These are phyloP conservation scores for Epichloe coenophiala DNA, from an alignment of 2,329 filamentous ascomycete genomes.

Conservation along the genomic window DNA sequence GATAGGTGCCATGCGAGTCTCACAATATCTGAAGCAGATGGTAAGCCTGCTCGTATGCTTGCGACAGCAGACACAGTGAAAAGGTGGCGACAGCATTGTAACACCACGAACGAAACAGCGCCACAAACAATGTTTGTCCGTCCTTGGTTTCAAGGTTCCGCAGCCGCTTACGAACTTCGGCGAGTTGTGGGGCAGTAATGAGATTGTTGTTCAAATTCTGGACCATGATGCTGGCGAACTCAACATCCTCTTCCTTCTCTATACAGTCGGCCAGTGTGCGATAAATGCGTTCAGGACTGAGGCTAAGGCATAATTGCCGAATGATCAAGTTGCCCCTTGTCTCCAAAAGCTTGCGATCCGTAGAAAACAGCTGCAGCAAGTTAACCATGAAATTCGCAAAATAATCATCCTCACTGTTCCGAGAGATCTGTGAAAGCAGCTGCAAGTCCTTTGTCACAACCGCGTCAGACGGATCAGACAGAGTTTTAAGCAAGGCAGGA, in stretches of 20 bases:
- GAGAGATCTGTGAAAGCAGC: slow-evolving; percentile 86
- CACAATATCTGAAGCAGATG: slow-evolving; percentile 92
- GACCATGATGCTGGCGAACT: slow-evolving; percentile 99
- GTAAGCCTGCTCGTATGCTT: slow-evolving; percentile 96
- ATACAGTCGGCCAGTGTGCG: slow-evolving; percentile 91
- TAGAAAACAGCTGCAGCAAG: slow-evolving; percentile 86
- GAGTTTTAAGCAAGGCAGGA: slow-evolving; percentile 84
- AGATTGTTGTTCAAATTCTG: slow-evolving; percentile 98
- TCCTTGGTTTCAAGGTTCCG: slow-evolving; percentile 89
- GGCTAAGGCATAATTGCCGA: slow-evolving; percentile 78
- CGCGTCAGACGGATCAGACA: slow-evolving; percentile 88
- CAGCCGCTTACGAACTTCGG: slow-evolving; percentile 78
- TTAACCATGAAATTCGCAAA: slow-evolving; percentile 98
- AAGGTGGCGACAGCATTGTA: slow-evolving; percentile 98
- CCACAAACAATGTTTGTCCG: slow-evolving; percentile 88
- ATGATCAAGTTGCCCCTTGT: slow-evolving; percentile 93
- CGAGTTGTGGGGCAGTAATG: slow-evolving; percentile 88
- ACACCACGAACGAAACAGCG: slow-evolving; percentile 92
- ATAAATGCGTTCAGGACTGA: slow-evolving; percentile 92
- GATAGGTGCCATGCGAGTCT: slow-evolving; percentile 15
- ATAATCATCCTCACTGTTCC: slow-evolving; percentile 93
- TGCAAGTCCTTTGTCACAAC: slow-evolving; percentile 93
- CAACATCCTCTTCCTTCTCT: slow-evolving; percentile 93
- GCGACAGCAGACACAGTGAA: slow-evolving; percentile 84
- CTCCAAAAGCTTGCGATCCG: slow-evolving; percentile 80